Percentiles rank a stretch among this genome's conserved stretches.
Conservation (phyloP, 176 grass and related monocot genomes). For the Sorghum bicolor region DNA sequence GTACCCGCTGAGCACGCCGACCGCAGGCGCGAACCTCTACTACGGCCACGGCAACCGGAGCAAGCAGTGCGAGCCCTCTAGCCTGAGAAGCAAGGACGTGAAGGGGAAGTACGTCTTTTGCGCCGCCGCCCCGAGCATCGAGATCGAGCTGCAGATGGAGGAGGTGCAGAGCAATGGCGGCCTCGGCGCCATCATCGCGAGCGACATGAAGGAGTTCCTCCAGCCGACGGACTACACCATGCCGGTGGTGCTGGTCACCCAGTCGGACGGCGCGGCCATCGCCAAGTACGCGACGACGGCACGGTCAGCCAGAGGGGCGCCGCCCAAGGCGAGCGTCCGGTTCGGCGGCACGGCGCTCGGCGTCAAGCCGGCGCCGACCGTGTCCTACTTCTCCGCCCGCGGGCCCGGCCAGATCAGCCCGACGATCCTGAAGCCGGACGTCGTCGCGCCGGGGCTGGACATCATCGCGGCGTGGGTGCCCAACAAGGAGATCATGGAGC, state of each 20-base stretch:
- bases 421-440: constrained; percentile 72
- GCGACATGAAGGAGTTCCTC: constrained; percentile 33
- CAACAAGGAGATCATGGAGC: constrained; percentile 39
- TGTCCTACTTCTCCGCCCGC: constrained; percentile 72
- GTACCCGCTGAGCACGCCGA: constrained; percentile 26
- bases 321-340: constrained; percentile 38
- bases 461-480: constrained; percentile 79
- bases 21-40: constrained; percentile 30
- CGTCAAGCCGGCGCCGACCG: constrained; percentile 56
- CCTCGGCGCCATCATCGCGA: constrained; percentile 43
- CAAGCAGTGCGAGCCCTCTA: constrained; percentile 35
- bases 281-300: constrained; percentile 27
- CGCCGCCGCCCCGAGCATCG: neutral
- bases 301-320: neutral
- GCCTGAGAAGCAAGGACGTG: constrained; percentile 44
- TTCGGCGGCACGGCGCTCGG: constrained; percentile 52
- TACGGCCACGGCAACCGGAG: constrained; percentile 37
- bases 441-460: constrained; percentile 68
- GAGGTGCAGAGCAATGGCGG: constrained; percentile 47
- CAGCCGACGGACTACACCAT: constrained; percentile 23
- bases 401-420: constrained; percentile 56
- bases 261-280: constrained; percentile 43
- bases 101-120: constrained; percentile 64
- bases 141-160: constrained; percentile 29
- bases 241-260: constrained; percentile 45